Conservation (phyloP, 225 moss, liverwort and hornwort genomes). For the Climacium dendroides region DNA sequence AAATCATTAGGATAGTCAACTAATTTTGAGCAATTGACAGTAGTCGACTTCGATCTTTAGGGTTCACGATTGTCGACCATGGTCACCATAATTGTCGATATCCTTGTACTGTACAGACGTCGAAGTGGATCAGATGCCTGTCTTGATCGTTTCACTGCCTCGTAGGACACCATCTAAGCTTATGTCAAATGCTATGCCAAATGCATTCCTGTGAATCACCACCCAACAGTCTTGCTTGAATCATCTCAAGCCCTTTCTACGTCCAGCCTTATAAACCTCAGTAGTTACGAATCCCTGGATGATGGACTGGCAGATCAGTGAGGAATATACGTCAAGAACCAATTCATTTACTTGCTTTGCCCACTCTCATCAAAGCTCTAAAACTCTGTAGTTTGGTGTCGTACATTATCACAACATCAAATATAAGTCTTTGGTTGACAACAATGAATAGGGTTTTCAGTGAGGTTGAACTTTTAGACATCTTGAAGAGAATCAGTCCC, state of each 20-base stretch:
- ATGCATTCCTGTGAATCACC: constrained; percentile 6
- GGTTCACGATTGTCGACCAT: neutral
- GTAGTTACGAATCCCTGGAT: neutral
- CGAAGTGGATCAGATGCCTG: constrained; percentile 30
- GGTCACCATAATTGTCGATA: constrained; percentile 8
- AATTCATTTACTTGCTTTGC: neutral
- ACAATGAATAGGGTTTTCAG: neutral
- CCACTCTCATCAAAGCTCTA: neutral
- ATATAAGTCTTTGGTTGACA: neutral
- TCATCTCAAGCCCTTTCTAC: neutral
- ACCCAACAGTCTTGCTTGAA: neutral
- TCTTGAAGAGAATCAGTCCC: neutral
- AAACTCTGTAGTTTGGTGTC: neutral
- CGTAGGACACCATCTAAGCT: constrained; percentile 57
- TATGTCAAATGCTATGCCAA: constrained; percentile 72
- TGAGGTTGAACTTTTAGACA: neutral
- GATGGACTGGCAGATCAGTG: neutral
- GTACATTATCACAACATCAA: neutral
- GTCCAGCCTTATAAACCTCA: neutral
- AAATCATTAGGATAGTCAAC: neutral
- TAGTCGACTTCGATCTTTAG: neutral
- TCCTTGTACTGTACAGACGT: constrained; percentile 31
- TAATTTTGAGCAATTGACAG: neutral
- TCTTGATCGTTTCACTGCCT: constrained; percentile 23
- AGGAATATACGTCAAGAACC: neutral